Evolutionary conservation across 345 rosid species (phyloP).

Genomic region (Pugionium dolabratum): DNA sequence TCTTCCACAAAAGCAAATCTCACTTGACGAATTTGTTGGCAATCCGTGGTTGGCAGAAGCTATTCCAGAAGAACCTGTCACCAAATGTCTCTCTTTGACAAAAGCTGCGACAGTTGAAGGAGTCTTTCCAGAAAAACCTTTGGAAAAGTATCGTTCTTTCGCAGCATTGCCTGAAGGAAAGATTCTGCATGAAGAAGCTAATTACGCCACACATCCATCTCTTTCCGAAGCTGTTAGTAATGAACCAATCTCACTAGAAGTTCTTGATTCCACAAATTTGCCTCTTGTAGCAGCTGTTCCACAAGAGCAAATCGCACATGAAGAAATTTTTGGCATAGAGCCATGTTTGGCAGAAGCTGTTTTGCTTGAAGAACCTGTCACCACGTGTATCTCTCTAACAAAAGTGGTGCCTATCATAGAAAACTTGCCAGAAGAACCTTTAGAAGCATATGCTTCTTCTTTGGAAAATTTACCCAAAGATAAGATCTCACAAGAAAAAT

Average conservation of each 20-base stretch:
- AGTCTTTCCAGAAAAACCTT: constrained; percentile 19
- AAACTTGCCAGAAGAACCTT: constrained; percentile 20
- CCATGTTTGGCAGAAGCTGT: constrained; percentile 19
- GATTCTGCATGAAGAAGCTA: constrained; percentile 21
- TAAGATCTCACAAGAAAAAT: constrained; percentile 4
- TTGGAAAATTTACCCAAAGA: constrained; percentile 11
- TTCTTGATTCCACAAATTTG: constrained; percentile 4
- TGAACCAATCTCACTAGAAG: constrained; percentile 10
- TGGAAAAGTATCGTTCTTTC: constrained; percentile 16
- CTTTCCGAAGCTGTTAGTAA: constrained; percentile 23
- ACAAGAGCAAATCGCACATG: constrained; percentile 9
- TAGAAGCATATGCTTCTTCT: constrained; percentile 12
- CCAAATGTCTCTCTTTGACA: constrained; percentile 13
- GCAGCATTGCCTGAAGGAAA: constrained; percentile 16
- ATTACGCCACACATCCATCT: constrained; percentile 15
- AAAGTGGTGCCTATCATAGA: constrained; percentile 10
- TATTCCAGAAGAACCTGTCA: constrained; percentile 24
- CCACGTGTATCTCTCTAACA: constrained; percentile 10
- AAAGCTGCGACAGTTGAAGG: constrained; percentile 1
- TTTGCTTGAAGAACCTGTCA: constrained; percentile 22
- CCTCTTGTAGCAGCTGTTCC: constrained; percentile 18
- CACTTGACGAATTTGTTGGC: constrained; percentile 20
- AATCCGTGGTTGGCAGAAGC: constrained; percentile 13
- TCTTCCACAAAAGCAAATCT: constrained; percentile 15
- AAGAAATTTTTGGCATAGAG: constrained; percentile 18